Evolutionary conservation across 352 stramenopile genomes (phyloP).

Genomic region (Phytophthora cactorum): DNA sequence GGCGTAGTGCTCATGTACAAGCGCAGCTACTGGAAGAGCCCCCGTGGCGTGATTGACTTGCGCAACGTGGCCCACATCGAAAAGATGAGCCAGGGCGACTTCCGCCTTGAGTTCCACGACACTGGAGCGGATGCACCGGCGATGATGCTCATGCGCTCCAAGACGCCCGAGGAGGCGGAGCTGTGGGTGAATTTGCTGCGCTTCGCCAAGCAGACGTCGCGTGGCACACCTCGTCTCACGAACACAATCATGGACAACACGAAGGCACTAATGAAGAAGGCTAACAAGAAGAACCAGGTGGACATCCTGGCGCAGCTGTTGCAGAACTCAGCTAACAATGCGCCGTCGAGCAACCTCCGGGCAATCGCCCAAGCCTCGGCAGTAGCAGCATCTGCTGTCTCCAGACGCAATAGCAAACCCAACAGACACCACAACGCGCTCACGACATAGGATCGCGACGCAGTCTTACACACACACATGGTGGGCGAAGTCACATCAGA

Average conservation of each 20-base stretch:
- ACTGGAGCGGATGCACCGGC: conserved; percentile 40
- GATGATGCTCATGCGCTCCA: conserved; percentile 73
- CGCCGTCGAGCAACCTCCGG: conserved; percentile 38
- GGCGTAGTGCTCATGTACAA: conserved; percentile 84
- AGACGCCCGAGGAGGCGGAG: conserved; percentile 58
- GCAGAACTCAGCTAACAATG: conserved; percentile 44
- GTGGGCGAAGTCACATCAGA: conserved; percentile 19
- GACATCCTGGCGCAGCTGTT: conserved; percentile 53
- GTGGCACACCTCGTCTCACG: conserved; percentile 29
- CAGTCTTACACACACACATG: conserved; percentile 13
- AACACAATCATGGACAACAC: conserved; percentile 35
- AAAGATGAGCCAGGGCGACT: conserved; percentile 74
- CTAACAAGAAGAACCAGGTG: conserved; percentile 54
- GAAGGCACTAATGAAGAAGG: conserved; percentile 42
- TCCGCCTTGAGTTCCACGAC: conserved; percentile 68
- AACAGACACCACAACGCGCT: conserved; percentile 30
- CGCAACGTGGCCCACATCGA: conserved; percentile 64
- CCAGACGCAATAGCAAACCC: conserved; percentile 31
- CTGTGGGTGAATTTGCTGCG: conserved; percentile 81
- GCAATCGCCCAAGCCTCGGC: conserved; percentile 43
- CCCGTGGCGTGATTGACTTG: conserved; percentile 75
- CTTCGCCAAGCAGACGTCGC: conserved; percentile 62
- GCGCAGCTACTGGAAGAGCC: conserved; percentile 85
- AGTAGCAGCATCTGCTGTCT: conserved; percentile 39
- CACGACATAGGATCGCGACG: conserved; percentile 22